A percentile compares a stretch with the other conserved stretches of the same genome.
Conservation (phyloP, 1,139 yeast species). For the Trichomonascaceae sp. region DNA sequence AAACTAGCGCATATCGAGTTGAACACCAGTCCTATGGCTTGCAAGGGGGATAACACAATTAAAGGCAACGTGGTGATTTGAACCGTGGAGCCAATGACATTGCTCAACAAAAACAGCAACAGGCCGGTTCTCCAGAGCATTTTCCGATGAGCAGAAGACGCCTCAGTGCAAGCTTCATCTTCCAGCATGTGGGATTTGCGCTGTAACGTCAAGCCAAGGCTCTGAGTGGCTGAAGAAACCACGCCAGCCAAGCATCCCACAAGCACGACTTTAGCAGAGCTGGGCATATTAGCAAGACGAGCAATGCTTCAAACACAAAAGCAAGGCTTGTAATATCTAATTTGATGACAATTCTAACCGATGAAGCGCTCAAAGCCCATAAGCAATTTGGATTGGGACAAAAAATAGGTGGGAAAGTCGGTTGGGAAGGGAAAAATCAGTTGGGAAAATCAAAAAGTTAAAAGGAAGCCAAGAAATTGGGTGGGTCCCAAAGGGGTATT, state of each 20-base stretch:
- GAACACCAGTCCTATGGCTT: conserved; percentile 84
- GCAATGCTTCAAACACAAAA: not conserved
- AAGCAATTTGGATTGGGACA: not conserved
- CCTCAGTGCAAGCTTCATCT: conserved; percentile 24
- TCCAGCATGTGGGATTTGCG: conserved; percentile 59
- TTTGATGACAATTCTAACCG: not conserved
- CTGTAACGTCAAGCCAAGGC: conserved; percentile 77
- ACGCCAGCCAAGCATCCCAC: conserved; percentile 72
- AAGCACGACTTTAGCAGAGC: conserved; percentile 25
- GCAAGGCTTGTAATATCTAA: not conserved
- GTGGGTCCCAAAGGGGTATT: not conserved
- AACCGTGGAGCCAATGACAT: conserved; percentile 72
- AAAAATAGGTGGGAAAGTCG: no score
- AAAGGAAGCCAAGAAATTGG: not conserved
- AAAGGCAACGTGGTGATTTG: conserved; percentile 82
- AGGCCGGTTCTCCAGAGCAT: conserved; percentile 76
- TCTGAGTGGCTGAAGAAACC: conserved; percentile 72
- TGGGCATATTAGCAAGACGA: conserved; percentile 1
- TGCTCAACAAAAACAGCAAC: conserved; percentile 61
- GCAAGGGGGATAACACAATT: conserved; percentile 73
- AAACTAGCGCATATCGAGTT: conserved; percentile 71
- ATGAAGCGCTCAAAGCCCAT: not conserved
- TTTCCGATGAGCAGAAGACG: conserved; percentile 37
- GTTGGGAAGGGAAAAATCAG: no score
- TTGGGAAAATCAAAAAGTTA: not conserved